Evolutionary conservation across 2,329 filamentous ascomycete species (phyloP).

Genomic region (Lecanoromycetidae sp.): DNA sequence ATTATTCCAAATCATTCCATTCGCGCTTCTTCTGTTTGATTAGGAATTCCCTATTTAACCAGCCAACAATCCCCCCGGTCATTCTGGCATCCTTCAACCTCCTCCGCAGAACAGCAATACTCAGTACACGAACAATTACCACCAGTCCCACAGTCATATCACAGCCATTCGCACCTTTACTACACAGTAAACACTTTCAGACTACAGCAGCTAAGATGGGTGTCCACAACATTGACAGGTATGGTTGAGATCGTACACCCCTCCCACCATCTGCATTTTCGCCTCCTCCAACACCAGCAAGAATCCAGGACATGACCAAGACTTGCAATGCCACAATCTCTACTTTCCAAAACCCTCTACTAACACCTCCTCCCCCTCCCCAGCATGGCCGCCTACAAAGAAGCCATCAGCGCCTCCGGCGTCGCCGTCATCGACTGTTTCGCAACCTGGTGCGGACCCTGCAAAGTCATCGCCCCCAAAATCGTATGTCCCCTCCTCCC

Average conservation of each 20-base stretch:
- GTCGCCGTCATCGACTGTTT: conserved; percentile 67
- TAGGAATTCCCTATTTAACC: no score
- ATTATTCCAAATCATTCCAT: no score
- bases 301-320: background rate
- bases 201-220: conserved; percentile 33
- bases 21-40: no score
- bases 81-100: conserved; percentile 4
- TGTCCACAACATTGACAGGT: conserved; percentile 39
- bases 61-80: background rate
- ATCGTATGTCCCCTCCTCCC: no score
- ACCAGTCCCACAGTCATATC: background rate
- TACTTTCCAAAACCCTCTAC: background rate
- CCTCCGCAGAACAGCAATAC: background rate
- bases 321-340: background rate
- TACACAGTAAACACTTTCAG: conserved; percentile 19
- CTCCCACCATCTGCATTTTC: background rate
- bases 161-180: conserved; percentile 2
- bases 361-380: background rate
- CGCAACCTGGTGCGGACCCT: conserved; percentile 87
- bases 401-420: conserved; percentile 40
- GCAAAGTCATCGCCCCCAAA: conserved; percentile 75
- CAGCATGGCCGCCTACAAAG: conserved; percentile 49
- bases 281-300: background rate
- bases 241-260: conserved; percentile 21
- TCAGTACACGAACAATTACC: background rate